These are phyloP conservation scores for Trichoderma erinaceum DNA, from an alignment of 495 filamentous ascomycete genomes.

Conservation along the genomic window DNA sequence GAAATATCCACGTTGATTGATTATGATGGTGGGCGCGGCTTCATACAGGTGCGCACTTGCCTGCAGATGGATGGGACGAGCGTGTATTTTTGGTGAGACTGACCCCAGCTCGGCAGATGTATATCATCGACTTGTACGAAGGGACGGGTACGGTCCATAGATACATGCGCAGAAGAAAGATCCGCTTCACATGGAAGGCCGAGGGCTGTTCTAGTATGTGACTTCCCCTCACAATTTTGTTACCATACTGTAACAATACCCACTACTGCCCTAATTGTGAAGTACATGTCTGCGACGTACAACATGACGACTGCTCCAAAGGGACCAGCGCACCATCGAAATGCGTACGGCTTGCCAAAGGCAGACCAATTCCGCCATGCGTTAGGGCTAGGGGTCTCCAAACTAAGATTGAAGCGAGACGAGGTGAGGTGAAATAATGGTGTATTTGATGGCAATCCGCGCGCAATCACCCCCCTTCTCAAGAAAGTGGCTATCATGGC, in stretches of 20 bases:
- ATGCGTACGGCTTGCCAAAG: neutral
- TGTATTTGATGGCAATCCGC: no score
- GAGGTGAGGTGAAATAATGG: no score
- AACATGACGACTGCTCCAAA: neutral
- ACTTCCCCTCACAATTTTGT: neutral
- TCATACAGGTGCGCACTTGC: neutral
- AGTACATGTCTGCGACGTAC: neutral
- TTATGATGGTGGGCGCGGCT: neutral
- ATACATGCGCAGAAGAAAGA: neutral
- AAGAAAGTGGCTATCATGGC: neutral
- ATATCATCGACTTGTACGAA: neutral
- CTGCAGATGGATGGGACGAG: neutral
- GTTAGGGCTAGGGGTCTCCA: neutral
- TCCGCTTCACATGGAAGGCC: slow-evolving; percentile 4
- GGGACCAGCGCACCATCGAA: neutral
- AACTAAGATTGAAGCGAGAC: no score
- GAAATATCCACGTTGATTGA: neutral
- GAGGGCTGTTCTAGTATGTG: neutral
- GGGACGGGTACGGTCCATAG: neutral
- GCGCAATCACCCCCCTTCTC: no score
- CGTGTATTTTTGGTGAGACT: neutral
- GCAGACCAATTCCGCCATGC: neutral
- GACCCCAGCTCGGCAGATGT: neutral
- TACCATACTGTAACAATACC: neutral
- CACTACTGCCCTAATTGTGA: neutral